Base-by-base conservation (phyloP, 805 yeast species). In the Candida tallmaniae region DNA sequence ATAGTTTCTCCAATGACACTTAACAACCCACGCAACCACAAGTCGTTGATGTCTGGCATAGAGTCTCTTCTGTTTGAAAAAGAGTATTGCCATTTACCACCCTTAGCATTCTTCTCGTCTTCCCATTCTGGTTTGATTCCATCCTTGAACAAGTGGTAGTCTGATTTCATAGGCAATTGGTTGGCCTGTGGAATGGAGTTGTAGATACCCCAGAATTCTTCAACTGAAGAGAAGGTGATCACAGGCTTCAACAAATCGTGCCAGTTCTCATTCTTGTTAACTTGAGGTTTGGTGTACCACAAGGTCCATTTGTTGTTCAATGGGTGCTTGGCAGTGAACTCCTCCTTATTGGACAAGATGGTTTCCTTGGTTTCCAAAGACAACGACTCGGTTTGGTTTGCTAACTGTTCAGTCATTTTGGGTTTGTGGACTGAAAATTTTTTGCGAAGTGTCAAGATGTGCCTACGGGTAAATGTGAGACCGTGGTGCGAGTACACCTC, bases 51-150 rank as follows among this genome's bases (percentile, higher is more conserved):
- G 42, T 78, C 78, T 29, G 68, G 63, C 42, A 65, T 60, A 41
- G 64, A 66, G 45, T 74, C 82, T 42, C 76, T 73, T 59, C 71
- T 80, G 64, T 83, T 79, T 63, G 75, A 80, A 65, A 76, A 84
- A 27, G 84, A 73, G 45, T 50, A 64, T 47, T 61, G 69, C 96
- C 96, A 93, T 68, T 85, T 87, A 55, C 98, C 98, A 57, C 98
- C 98, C 49, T 80, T 73, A 40, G 84, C 62, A 65, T 93, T 93
- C 46, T 78, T 76, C 35, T 68, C 72, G 62, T 93, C 97, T 73
- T 93, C 98, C 98, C 98, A 93, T 73, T 93, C 97, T 37, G 98
- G 98, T 62, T 86, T 83, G 53, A 93, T 79, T 39, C 88, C 95
- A 58, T 83, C 84, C 68, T 90, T 83, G 73, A 93, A 93, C 54